phyloP scores from a whole-genome alignment of 139 green algal genomes.

The Micromonas pusilla region DNA sequence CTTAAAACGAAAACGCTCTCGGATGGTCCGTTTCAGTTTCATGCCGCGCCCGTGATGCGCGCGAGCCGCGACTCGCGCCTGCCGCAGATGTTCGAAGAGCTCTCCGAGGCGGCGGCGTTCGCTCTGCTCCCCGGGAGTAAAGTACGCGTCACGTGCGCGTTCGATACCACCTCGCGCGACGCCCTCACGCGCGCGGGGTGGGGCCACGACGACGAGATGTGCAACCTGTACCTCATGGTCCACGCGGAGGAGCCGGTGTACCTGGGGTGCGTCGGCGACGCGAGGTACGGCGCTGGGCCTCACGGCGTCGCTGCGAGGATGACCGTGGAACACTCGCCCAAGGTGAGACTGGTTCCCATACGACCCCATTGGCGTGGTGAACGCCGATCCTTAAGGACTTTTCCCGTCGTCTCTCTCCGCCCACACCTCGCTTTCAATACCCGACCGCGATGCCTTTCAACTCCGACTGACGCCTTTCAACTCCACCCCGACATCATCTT shows the following conservation, averaged over 20 bases:
- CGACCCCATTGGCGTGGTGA: no score
- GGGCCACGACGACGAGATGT: conserved; percentile 72
- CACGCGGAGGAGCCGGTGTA: conserved; percentile 20
- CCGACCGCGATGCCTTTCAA: no score
- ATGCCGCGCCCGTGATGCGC: conserved; percentile 20
- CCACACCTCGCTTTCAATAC: no score
- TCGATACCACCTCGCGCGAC: conserved; percentile 48
- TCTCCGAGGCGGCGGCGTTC: conserved; percentile 35
- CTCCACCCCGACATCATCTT: no score
- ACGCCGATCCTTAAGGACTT: no score
- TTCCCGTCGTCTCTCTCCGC: no score
- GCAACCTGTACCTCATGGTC: conserved; percentile 84
- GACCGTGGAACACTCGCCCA: background rate
- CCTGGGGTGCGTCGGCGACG: background rate
- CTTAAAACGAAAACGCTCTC: background rate
- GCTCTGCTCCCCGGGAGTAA: conserved; percentile 44
- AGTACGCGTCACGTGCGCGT: conserved; percentile 62
- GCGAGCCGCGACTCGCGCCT: conserved; percentile 48
- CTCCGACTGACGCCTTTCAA: no score
- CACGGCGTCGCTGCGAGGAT: no score
- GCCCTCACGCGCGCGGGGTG: background rate
- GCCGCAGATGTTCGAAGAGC: conserved; percentile 69
- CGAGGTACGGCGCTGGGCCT: background rate
- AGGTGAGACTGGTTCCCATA: background rate
- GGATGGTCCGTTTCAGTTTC: background rate